Percentiles rank a stretch among this genome's conserved stretches.
Evolutionary conservation across 2,329 filamentous ascomycete genomes (phyloP).

Genomic region (Clarireedia paspali): DNA sequence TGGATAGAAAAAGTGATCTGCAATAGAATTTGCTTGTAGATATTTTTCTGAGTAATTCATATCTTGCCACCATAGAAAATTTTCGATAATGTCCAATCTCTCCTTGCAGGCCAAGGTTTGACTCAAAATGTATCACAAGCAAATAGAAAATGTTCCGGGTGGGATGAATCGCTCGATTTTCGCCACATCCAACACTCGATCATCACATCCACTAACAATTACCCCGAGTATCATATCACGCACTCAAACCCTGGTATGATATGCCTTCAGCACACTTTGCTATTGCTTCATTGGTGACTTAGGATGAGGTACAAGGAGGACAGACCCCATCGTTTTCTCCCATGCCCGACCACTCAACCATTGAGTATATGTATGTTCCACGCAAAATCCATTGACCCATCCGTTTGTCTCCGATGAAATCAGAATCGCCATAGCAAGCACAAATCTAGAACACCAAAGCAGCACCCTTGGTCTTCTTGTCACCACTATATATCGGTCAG

Average conservation of each 20-base stretch:
- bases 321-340: slow-evolving; percentile 15
- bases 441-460: slow-evolving; percentile 94
- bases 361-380: slow-evolving; percentile 21
- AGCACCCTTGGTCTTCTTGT: slow-evolving; percentile 99
- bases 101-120: too few relatives aligned
- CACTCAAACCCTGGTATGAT: slow-evolving; percentile 2
- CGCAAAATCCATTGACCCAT: slow-evolving; percentile 14
- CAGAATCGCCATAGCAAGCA: slow-evolving; percentile 13
- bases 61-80: too few relatives aligned
- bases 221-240: slow-evolving; percentile 3
- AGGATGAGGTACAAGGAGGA: slow-evolving; percentile 26
- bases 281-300: slow-evolving; percentile 24
- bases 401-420: slow-evolving; percentile 22
- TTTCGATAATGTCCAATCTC: too few relatives aligned
- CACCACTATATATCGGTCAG: slow-evolving; percentile 59
- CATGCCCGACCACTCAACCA: slow-evolving; percentile 20
- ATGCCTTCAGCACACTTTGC: slow-evolving; percentile 25
- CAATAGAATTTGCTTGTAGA: too few relatives aligned
- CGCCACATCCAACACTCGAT: too few relatives aligned
- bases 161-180: too few relatives aligned
- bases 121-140: too few relatives aligned
- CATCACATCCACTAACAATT: too few relatives aligned
- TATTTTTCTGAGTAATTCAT: too few relatives aligned
- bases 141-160: too few relatives aligned
- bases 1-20: background rate